Conservation (phyloP, 768 basidiomycete genomes). For the Suillus variegatus region DNA sequence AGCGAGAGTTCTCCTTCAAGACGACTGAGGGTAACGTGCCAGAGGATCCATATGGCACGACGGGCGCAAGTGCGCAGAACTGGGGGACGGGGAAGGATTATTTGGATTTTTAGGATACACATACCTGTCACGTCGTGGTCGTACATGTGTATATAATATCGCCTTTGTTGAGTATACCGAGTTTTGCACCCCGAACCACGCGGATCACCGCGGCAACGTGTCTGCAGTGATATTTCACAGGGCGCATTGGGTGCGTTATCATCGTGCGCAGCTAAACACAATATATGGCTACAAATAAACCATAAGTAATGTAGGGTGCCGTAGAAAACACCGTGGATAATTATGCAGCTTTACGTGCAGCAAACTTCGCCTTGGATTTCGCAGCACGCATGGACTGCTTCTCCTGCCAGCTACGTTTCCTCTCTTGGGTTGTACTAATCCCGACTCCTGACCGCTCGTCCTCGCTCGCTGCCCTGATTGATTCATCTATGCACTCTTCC, state of each 20-base stretch:
- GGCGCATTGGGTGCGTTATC: not conserved
- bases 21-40: conserved; percentile 55
- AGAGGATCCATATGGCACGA: conserved; percentile 54
- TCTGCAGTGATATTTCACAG: not conserved
- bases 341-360: conserved; percentile 24
- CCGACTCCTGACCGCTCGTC: conserved; percentile 58
- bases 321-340: not conserved
- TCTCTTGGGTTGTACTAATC: conserved; percentile 71
- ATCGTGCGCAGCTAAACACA: not conserved
- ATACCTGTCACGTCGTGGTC: conserved; percentile 3
- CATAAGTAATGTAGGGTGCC: not conserved
- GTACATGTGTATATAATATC: not conserved
- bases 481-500: conserved; percentile 66
- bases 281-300: not conserved
- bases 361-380: conserved; percentile 31
- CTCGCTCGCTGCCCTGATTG: conserved; percentile 42
- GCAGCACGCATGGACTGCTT: conserved; percentile 40
- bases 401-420: conserved; percentile 52
- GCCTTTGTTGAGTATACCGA: not conserved
- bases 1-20: conserved; percentile 80
- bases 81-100: conserved; percentile 56
- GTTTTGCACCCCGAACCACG: not conserved
- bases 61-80: conserved; percentile 39
- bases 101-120: conserved; percentile 47
- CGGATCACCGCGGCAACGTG: conserved; percentile 6